These are phyloP conservation scores for Neurospora sp. DNA, from an alignment of 495 filamentous ascomycete species.

Conservation along the genomic window DNA sequence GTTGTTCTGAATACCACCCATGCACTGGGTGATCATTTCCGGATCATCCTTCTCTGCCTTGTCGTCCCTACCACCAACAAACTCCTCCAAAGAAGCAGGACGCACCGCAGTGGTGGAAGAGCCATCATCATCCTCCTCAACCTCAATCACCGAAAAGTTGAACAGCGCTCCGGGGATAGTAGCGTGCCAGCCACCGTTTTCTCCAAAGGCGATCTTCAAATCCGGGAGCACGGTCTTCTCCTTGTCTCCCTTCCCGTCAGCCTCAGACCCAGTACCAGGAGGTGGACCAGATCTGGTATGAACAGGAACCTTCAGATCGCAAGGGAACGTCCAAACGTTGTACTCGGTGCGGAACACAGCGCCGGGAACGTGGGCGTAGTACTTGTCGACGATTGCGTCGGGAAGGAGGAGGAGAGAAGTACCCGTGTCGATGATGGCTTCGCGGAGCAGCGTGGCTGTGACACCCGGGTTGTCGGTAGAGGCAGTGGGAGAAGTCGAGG, in stretches of 20 bases:
- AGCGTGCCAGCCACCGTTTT: slow-evolving; percentile 49
- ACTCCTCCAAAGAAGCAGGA: not conserved
- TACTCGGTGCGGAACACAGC: slow-evolving; percentile 44
- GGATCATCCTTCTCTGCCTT: not conserved
- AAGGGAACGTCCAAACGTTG: slow-evolving; percentile 55
- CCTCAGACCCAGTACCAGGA: not conserved
- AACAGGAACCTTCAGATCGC: slow-evolving; percentile 23
- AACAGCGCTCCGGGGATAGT: slow-evolving; percentile 59
- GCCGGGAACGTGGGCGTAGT: slow-evolving; percentile 55
- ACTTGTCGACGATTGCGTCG: slow-evolving; percentile 45
- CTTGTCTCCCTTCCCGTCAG: not conserved
- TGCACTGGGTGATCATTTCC: slow-evolving; percentile 30
- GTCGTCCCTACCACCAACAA: not conserved
- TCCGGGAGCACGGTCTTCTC: slow-evolving; percentile 39
- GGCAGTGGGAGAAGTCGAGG: not conserved
- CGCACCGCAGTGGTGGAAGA: not conserved
- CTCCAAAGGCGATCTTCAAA: slow-evolving; percentile 38
- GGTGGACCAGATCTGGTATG: not conserved
- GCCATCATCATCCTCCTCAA: slow-evolving; percentile 16
- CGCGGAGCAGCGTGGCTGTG: not conserved
- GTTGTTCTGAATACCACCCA: slow-evolving; percentile 62
- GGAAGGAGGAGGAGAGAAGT: slow-evolving; percentile 61
- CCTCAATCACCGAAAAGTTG: slow-evolving; percentile 46
- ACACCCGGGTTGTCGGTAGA: not conserved
- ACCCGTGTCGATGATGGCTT: slow-evolving; percentile 65